Evolutionary conservation across 805 yeast genomes (phyloP).

Genomic region (Lipomyces orientalis): DNA sequence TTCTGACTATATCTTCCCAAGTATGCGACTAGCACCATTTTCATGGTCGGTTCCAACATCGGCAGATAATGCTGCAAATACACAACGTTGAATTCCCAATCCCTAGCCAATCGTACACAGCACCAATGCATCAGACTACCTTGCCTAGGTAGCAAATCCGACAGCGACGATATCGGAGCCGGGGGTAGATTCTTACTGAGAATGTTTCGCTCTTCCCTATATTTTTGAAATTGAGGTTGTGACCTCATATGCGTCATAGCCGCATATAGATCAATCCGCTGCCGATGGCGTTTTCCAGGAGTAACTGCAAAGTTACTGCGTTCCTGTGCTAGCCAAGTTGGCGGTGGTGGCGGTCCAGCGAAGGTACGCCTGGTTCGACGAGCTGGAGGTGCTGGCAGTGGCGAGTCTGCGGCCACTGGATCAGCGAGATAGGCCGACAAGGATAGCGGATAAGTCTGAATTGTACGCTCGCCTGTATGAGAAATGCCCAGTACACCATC

Average conservation of each 20-base stretch:
- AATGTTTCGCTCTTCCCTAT: constrained; percentile 15
- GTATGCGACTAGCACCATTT: constrained; percentile 33
- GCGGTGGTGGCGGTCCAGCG: constrained; percentile 38
- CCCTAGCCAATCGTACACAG: constrained; percentile 26
- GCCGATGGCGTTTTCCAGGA: constrained; percentile 6
- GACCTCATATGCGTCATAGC: constrained; percentile 10
- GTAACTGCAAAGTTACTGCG: constrained; percentile 14
- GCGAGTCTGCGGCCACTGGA: constrained; percentile 12
- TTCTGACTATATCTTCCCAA: constrained; percentile 30
- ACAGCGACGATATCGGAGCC: constrained; percentile 22
- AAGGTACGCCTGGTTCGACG: constrained; percentile 22
- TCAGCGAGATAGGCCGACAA: constrained; percentile 27
- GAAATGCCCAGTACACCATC: constrained; percentile 15
- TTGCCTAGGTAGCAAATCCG: constrained; percentile 25
- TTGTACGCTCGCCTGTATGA: background rate
- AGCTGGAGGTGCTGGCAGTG: background rate
- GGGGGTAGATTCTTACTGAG: constrained; percentile 24
- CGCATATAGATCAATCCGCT: constrained; percentile 8
- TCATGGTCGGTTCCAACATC: constrained; percentile 28
- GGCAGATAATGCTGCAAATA: constrained; percentile 31
- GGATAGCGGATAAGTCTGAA: constrained; percentile 10
- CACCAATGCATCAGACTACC: constrained; percentile 33
- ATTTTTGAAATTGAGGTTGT: constrained; percentile 15
- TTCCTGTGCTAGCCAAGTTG: constrained; percentile 34
- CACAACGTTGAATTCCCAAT: constrained; percentile 35